Evolutionary conservation across 129 eudicot species (phyloP).

Genomic region (Rutidosis leptorrhynchoides): DNA sequence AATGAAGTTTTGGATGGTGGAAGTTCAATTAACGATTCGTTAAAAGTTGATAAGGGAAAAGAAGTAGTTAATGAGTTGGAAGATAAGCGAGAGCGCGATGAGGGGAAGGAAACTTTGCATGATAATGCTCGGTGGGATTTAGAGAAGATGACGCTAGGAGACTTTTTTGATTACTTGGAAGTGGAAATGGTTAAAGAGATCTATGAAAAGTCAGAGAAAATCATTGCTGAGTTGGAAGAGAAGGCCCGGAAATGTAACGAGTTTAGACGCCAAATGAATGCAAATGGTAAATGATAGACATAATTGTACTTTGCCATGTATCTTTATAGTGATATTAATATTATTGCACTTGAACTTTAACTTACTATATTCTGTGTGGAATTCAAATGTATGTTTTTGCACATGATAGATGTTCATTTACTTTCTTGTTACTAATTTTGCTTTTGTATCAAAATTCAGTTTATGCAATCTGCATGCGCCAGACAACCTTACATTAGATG

Average conservation of each 20-base stretch:
- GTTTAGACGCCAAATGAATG: constrained; percentile 12
- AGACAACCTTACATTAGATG: neutral
- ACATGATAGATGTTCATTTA: neutral
- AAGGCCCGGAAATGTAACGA: constrained; percentile 21
- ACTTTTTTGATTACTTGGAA: constrained; percentile 71
- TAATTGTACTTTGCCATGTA: neutral
- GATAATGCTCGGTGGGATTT: constrained; percentile 33
- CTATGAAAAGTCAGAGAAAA: constrained; percentile 25
- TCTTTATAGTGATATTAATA: too few relatives aligned
- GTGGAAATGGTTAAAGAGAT: constrained; percentile 57
- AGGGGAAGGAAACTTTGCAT: constrained; percentile 17
- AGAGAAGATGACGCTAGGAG: constrained; percentile 69
- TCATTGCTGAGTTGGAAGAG: constrained; percentile 25
- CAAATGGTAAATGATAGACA: constrained; percentile 1
- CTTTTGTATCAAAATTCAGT: neutral
- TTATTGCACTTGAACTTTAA: neutral
- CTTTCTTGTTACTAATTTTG: neutral
- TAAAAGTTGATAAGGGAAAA: constrained; percentile 27
- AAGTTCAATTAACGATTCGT: neutral
- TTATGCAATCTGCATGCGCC: too few relatives aligned
- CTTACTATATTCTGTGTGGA: neutral
- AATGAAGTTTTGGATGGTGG: too few relatives aligned
- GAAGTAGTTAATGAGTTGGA: constrained; percentile 22
- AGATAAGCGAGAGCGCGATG: constrained; percentile 22
- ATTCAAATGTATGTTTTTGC: too few relatives aligned